phyloP scores from a whole-genome alignment of 176 grass and related monocot genomes.

The Thinopyrum elongatum region DNA sequence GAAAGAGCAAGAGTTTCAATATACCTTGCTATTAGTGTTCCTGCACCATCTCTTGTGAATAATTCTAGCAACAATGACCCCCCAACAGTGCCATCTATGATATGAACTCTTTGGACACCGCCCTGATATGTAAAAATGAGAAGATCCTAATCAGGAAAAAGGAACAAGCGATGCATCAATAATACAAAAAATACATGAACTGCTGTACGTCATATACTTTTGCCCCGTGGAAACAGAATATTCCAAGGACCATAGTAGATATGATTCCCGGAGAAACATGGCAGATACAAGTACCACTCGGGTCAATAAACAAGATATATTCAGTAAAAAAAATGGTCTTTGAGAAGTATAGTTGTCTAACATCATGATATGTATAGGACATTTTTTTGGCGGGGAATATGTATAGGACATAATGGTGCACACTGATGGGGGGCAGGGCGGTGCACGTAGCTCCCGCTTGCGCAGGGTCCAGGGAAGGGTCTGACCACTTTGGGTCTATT shows the following conservation, averaged over 20 bases:
- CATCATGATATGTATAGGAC: background rate
- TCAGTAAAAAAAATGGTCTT: background rate
- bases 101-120: constrained; percentile 95
- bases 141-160: constrained; percentile 23
- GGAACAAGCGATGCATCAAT: background rate
- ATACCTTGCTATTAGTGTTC: constrained; percentile 96
- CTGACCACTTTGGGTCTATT: too few relatives aligned
- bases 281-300: constrained; percentile 13
- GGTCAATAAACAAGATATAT: background rate
- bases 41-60: constrained; percentile 91
- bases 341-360: background rate
- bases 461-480: too few relatives aligned
- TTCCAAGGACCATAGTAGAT: constrained; percentile 1
- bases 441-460: too few relatives aligned
- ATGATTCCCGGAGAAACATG: background rate
- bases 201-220: background rate
- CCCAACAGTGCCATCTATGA: constrained; percentile 85
- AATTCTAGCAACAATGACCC: constrained; percentile 88
- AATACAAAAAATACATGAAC: background rate
- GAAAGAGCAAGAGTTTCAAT: background rate
- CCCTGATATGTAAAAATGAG: constrained; percentile 48
- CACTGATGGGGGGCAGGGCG: too few relatives aligned
- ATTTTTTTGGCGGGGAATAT: background rate
- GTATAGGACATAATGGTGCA: background rate
- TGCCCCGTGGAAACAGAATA: constrained; percentile 11